Percentiles rank a stretch among this genome's conserved stretches.
phyloP scores from a whole-genome alignment of 164 flowering plant species.

The Taxillus chinensis region DNA sequence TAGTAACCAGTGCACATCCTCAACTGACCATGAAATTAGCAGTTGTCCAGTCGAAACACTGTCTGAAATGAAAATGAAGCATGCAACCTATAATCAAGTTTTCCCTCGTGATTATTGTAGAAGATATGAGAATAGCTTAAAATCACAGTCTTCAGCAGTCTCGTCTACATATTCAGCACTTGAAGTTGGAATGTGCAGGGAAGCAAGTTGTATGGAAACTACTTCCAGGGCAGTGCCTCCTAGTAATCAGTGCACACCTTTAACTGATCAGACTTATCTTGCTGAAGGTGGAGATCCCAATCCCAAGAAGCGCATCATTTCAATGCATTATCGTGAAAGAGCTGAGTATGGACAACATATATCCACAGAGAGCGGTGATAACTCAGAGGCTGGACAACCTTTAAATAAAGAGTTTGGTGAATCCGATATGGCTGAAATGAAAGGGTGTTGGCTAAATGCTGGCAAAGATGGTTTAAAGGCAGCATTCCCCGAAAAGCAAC shows the following conservation, averaged over 20 bases:
- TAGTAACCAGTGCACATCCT: no score
- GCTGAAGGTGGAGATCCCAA: background rate
- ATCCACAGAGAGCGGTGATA: background rate
- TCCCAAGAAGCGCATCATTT: background rate
- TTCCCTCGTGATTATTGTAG: constrained; percentile 3
- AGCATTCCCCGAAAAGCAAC: constrained; percentile 3
- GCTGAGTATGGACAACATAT: background rate
- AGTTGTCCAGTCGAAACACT: background rate
- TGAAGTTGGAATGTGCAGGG: background rate
- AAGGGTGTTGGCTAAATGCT: background rate
- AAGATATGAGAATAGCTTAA: background rate
- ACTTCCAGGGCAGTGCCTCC: background rate
- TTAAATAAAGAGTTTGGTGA: background rate
- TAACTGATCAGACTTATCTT: background rate
- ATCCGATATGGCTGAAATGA: background rate
- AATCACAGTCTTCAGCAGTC: background rate
- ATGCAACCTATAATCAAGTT: background rate
- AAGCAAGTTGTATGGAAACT: background rate
- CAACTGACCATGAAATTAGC: constrained; percentile 3
- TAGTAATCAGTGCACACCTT: background rate
- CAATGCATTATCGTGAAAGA: background rate
- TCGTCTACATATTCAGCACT: background rate
- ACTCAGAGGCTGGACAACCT: background rate
- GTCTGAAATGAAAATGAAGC: background rate
- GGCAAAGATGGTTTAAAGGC: constrained; percentile 6